A percentile compares a stretch with the other conserved stretches of the same genome.
Evolutionary conservation across 2,329 filamentous ascomycete genomes (phyloP).

Genomic region (Leptographium lundbergii): DNA sequence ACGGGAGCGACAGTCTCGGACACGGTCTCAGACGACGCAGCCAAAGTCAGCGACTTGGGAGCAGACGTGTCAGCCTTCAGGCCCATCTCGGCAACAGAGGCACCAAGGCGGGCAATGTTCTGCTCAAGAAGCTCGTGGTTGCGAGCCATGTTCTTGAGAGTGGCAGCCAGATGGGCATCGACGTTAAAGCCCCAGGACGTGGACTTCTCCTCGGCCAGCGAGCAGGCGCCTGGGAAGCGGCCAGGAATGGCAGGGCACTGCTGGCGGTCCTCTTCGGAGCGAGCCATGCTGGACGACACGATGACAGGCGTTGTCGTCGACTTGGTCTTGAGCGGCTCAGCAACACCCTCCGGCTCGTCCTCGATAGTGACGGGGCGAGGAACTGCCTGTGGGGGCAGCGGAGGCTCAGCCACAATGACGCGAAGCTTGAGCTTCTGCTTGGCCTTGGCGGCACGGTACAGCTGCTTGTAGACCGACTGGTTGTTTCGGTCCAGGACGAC

Average conservation of each 20-base stretch:
- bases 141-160: constrained; percentile 12
- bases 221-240: neutral
- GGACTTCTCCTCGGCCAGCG: neutral
- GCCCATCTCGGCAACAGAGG: constrained; percentile 9
- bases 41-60: neutral
- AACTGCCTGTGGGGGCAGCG: neutral
- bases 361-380: constrained; percentile 31
- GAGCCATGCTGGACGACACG: constrained; percentile 5
- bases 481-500: constrained; percentile 69
- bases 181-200: neutral
- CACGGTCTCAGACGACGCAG: neutral
- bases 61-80: neutral
- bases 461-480: constrained; percentile 81
- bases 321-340: constrained; percentile 8
- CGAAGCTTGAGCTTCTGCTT: constrained; percentile 94
- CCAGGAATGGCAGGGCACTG: constrained; percentile 7
- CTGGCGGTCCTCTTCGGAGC: neutral
- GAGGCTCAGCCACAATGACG: constrained; percentile 31
- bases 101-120: constrained; percentile 10
- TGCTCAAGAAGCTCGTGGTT: constrained; percentile 13
- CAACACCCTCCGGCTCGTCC: constrained; percentile 27
- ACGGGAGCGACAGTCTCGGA: neutral
- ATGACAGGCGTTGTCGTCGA: constrained; percentile 1
- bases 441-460: constrained; percentile 91
- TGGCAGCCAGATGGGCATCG: constrained; percentile 4